Base-by-base conservation (phyloP, 495 filamentous ascomycete species). In the Hypoxylon fragiforme region DNA sequence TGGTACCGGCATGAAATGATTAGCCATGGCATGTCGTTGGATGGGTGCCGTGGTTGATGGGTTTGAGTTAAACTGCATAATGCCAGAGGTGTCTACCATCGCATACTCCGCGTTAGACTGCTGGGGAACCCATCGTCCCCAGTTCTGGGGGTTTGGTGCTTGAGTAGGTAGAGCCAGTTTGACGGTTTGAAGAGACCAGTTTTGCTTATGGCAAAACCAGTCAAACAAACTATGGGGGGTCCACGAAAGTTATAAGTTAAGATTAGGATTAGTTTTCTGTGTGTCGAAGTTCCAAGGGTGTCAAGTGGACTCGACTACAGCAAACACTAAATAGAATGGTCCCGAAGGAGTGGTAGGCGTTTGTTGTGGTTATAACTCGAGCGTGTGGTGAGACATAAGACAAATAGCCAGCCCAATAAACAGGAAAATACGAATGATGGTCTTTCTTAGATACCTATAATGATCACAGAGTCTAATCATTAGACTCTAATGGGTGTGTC, bases 51-150 rank as follows among this genome's bases (percentile, higher is more conserved):
- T 26, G n/a, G 55, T 58, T 36, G 56, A 55, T 5, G 64, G 46
- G 22, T 60, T 65, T 13, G 67, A 63, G 54, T 66, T 63, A 55
- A 71, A 77, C 3, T 63, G 51, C 54, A 73, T 66, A 38, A 73
- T 51, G 38, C 36, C 21, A 2, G 62, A 44, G 15, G 67, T 6
- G 15, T 70, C 66, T 63, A 74, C 63, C 63, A 77, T 64, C 46
- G 50, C 51, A 62, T 71, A 77, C 13, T 73, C 67, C 13, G 44
- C 26, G 43, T 38, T 60, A 12, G 50, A 49, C 14, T 70, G 68
- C 16, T 71, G 70, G 15, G 73, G 67, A 56, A 71, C 56, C 74
- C 74, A 78, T 45, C 73, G 67, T 42, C 47, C 64, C 76, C 76
- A 79, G 57, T 24, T 46, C 7, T 66, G 48, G 26, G 63, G 57